Conservation (phyloP, 2,329 filamentous ascomycete genomes). For the Pseudogymnoascus sp. region DNA sequence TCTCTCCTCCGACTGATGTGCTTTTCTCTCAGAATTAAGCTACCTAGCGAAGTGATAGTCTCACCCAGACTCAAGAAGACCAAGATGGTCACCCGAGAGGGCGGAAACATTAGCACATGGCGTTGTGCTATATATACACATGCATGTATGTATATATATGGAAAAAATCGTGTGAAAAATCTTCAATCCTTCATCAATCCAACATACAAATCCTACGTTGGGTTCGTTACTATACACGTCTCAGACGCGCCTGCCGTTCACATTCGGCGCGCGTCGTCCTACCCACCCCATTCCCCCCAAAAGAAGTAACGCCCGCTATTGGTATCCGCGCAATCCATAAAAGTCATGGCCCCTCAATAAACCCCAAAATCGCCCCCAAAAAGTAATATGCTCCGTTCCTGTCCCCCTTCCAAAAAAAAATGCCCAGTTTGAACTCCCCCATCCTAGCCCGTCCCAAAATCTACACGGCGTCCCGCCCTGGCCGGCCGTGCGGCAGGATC, state of each 20-base stretch:
- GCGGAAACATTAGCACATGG: neutral
- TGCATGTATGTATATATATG: neutral
- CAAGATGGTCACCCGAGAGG: neutral
- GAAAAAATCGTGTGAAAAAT: neutral
- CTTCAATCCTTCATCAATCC: neutral
- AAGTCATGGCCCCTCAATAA: neutral
- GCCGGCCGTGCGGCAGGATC: neutral
- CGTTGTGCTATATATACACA: neutral
- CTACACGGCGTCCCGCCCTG: neutral
- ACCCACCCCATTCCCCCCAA: neutral
- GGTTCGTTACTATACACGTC: neutral
- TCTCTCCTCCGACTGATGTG: neutral
- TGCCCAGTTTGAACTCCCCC: neutral
- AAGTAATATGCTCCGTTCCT: neutral
- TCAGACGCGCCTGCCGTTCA: neutral
- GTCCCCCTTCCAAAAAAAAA: neutral
- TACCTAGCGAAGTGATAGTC: neutral
- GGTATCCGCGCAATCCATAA: constrained; percentile 1
- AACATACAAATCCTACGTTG: neutral
- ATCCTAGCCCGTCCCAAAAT: neutral
- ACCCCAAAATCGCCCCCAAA: neutral
- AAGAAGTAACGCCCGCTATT: neutral
- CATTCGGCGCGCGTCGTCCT: neutral
- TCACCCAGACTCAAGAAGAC: neutral
- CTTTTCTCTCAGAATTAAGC: neutral